phyloP scores from a whole-genome alignment of 148 eudicot species.

The Heliamphora exappendiculata region DNA sequence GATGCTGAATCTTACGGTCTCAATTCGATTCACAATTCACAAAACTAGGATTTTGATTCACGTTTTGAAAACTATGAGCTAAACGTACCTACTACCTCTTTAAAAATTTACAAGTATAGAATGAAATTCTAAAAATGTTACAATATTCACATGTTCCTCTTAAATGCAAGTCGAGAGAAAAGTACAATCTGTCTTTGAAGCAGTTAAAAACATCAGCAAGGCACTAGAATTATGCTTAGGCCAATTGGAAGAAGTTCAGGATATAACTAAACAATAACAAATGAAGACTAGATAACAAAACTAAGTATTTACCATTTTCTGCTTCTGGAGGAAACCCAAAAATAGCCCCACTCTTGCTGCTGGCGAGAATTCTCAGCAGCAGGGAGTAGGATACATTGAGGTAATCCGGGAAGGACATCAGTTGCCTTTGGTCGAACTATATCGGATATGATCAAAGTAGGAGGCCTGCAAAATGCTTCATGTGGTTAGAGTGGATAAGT shows the following conservation, averaged over 20 bases:
- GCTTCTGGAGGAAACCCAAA: constrained; percentile 20
- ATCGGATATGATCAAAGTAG: constrained; percentile 19
- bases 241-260: neutral
- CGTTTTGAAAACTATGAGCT: too few relatives aligned
- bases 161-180: neutral
- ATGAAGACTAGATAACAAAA: neutral
- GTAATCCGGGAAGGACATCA: constrained; percentile 17
- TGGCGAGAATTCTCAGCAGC: constrained; percentile 17
- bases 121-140: neutral
- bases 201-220: neutral
- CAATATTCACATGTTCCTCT: neutral
- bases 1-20: too few relatives aligned
- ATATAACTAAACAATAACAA: neutral
- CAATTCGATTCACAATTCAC: too few relatives aligned
- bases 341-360: constrained; percentile 34
- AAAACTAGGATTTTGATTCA: too few relatives aligned
- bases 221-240: neutral
- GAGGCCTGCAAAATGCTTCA: constrained; percentile 16
- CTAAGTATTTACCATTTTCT: constrained; percentile 23
- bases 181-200: neutral
- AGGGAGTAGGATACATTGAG: constrained; percentile 26
- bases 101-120: neutral
- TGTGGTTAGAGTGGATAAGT: neutral
- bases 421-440: constrained; percentile 16
- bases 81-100: neutral